A percentile compares a stretch with the other conserved stretches of the same genome.
These are phyloP conservation scores for Phytophthora ramorum DNA, from an alignment of 352 stramenopile genomes.

Conservation along the genomic window DNA sequence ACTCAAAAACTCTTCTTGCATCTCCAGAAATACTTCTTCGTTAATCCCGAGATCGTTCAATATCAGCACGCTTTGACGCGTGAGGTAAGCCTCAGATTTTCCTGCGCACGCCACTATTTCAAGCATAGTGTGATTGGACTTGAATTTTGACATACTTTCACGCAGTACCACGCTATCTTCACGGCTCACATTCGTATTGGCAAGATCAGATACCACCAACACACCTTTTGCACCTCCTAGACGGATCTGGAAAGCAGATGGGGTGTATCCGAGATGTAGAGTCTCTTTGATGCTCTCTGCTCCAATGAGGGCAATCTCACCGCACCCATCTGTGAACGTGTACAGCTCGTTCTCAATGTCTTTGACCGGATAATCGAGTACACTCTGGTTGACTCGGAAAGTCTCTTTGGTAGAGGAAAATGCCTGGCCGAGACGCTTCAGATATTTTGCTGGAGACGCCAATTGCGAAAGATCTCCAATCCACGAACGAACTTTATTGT, in stretches of 20 bases:
- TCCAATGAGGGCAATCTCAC: conserved; percentile 56
- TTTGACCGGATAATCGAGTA: conserved; percentile 51
- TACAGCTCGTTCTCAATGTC: conserved; percentile 59
- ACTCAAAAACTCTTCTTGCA: conserved; percentile 77
- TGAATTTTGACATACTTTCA: conserved; percentile 82
- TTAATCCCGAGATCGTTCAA: conserved; percentile 67
- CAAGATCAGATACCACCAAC: conserved; percentile 66
- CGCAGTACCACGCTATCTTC: conserved; percentile 50
- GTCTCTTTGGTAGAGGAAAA: conserved; percentile 74
- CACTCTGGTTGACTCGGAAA: conserved; percentile 47
- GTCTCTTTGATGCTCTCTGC: conserved; percentile 45
- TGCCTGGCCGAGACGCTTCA: conserved; percentile 79
- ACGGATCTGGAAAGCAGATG: conserved; percentile 81
- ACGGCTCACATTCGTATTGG: conserved; percentile 7
- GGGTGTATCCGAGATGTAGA: conserved; percentile 47
- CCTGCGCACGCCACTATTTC: conserved; percentile 69
- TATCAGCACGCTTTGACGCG: conserved; percentile 78
- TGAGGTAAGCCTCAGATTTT: conserved; percentile 71
- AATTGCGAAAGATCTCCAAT: conserved; percentile 65
- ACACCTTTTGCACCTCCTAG: conserved; percentile 79
- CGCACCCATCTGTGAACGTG: conserved; percentile 78
- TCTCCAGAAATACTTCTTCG: conserved; percentile 65
- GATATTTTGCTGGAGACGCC: conserved; percentile 68
- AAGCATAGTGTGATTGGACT: conserved; percentile 63
- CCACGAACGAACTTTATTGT: conserved; percentile 56